These are phyloP conservation scores for Xylariales sp. DNA, from an alignment of 2,329 filamentous ascomycete species.

Conservation along the genomic window DNA sequence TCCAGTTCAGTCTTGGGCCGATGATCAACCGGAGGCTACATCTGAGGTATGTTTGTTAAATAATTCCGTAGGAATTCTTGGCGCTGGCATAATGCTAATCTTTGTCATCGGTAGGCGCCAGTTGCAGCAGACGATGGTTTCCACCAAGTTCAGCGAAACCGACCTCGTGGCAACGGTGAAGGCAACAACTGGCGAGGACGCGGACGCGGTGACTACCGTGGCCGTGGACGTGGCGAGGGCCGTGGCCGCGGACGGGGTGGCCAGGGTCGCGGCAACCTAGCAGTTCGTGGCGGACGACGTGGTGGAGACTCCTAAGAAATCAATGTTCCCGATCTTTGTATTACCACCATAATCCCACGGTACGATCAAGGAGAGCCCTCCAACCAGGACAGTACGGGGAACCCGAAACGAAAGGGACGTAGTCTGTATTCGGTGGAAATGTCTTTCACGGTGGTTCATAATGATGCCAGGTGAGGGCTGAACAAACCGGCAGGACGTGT, in stretches of 20 bases:
- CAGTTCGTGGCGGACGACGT: slow-evolving; percentile 19
- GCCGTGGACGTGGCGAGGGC: slow-evolving; percentile 20
- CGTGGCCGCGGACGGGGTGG: slow-evolving; percentile 23
- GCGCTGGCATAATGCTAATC: not conserved
- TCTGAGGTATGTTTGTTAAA: slow-evolving; percentile 33
- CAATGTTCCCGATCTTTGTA: slow-evolving; percentile 14
- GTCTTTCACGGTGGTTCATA: not conserved
- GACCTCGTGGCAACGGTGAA: slow-evolving; percentile 24
- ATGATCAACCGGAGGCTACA: slow-evolving; percentile 62
- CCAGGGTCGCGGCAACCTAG: slow-evolving; percentile 17
- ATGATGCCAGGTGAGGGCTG: not conserved
- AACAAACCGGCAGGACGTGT: no score
- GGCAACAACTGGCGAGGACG: slow-evolving; percentile 16
- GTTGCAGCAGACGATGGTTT: slow-evolving; percentile 25
- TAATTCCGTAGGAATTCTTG: no score
- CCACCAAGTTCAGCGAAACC: slow-evolving; percentile 26
- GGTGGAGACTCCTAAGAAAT: slow-evolving; percentile 25
- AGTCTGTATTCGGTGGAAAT: not conserved
- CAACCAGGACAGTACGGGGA: not conserved
- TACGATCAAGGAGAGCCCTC: not conserved
- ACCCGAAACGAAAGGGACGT: not conserved
- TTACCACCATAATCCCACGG: slow-evolving; percentile 6
- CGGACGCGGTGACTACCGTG: slow-evolving; percentile 23
- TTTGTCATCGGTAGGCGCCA: slow-evolving; percentile 12
- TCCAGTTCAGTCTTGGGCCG: slow-evolving; percentile 72